Evolutionary conservation across 2,329 filamentous ascomycete species (phyloP).

Genomic region (Endocalyx cinctus): DNA sequence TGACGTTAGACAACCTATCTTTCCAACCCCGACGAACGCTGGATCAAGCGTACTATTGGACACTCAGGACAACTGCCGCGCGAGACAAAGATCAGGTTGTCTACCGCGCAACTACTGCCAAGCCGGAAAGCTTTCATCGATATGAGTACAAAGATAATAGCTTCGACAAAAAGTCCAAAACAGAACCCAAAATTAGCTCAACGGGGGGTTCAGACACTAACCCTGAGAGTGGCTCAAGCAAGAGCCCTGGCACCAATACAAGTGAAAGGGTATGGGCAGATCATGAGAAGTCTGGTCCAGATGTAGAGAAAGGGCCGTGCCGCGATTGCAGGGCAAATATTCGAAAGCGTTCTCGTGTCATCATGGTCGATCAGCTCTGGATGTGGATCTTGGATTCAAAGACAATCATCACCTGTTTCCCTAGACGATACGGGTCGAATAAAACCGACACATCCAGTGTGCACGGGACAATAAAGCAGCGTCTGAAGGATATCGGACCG

Average conservation of each 20-base stretch:
- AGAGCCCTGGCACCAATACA: neutral
- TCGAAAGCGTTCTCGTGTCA: constrained; percentile 1
- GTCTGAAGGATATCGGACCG: constrained; percentile 6
- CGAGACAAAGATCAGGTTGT: constrained; percentile 40
- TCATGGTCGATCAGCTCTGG: constrained; percentile 17
- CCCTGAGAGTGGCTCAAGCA: neutral
- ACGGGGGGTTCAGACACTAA: too few relatives aligned
- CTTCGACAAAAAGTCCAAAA: neutral
- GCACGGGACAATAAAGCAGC: constrained; percentile 29
- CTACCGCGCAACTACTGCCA: constrained; percentile 30
- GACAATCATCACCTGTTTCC: constrained; percentile 34
- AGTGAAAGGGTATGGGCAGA: too few relatives aligned
- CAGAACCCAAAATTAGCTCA: too few relatives aligned
- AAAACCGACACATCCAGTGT: constrained; percentile 32
- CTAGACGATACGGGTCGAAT: constrained; percentile 32
- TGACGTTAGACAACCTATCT: constrained; percentile 26
- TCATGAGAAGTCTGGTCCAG: too few relatives aligned
- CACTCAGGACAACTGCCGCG: constrained; percentile 31
- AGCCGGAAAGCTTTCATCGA: constrained; percentile 16
- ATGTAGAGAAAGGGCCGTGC: too few relatives aligned
- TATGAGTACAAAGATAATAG: too few relatives aligned
- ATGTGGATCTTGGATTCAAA: constrained; percentile 17
- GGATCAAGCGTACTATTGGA: constrained; percentile 42
- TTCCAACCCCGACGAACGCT: constrained; percentile 41
- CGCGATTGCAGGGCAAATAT: neutral